Percentiles rank a stretch among this genome's conserved stretches.
These are phyloP conservation scores for Chimonanthus praecox DNA, from an alignment of 164 flowering plant species.

Conservation along the genomic window DNA sequence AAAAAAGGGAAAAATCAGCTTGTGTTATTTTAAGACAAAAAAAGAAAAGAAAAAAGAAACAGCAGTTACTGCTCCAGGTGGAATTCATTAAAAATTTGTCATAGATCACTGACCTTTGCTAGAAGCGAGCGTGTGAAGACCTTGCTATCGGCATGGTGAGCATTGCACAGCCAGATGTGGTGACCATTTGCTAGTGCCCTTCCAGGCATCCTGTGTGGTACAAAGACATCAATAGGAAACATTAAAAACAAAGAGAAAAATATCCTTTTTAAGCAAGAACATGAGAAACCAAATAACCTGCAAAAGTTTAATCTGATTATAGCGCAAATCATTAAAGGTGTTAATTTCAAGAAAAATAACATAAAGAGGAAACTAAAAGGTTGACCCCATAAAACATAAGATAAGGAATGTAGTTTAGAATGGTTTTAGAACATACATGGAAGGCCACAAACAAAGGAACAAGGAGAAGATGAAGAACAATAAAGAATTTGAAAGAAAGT, in stretches of 20 bases:
- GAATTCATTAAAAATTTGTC: background rate
- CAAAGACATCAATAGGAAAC: background rate
- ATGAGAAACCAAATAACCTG: background rate
- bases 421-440: too few relatives aligned
- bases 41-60: background rate
- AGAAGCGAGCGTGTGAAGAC: constrained; percentile 75
- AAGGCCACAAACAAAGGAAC: too few relatives aligned
- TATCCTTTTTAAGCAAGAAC: background rate
- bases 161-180: constrained; percentile 73
- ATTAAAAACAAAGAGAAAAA: background rate
- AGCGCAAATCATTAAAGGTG: too few relatives aligned
- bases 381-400: too few relatives aligned
- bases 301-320: too few relatives aligned
- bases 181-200: constrained; percentile 49
- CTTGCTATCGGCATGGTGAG: constrained; percentile 72
- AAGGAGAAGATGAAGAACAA: too few relatives aligned
- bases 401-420: too few relatives aligned
- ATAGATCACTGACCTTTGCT: constrained; percentile 57
- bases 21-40: background rate
- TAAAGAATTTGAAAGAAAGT: too few relatives aligned
- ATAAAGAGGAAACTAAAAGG: too few relatives aligned
- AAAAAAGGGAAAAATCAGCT: background rate
- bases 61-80: background rate
- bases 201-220: constrained; percentile 65
- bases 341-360: too few relatives aligned